Evolutionary conservation across 306 rosid genomes (phyloP).

Genomic region (Vigna nakashimae): DNA sequence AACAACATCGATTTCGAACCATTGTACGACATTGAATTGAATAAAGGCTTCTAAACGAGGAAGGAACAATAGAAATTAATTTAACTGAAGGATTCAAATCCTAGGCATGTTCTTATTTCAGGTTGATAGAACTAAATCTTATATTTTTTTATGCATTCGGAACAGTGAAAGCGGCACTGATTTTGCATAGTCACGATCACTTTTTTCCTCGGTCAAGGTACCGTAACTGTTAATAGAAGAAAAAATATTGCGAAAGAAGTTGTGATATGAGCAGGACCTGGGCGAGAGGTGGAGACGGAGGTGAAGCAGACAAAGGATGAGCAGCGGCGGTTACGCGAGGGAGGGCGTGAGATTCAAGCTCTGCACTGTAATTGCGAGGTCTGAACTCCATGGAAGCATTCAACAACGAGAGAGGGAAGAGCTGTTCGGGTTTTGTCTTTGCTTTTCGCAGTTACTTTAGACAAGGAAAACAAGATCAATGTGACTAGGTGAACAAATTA

Average conservation of each 20-base stretch:
- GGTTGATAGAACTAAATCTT: neutral
- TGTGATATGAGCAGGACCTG: constrained; percentile 55
- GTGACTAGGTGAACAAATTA: neutral
- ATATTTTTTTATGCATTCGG: neutral
- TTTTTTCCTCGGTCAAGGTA: constrained; percentile 40
- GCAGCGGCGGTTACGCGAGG: constrained; percentile 59
- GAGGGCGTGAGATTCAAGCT: constrained; percentile 64
- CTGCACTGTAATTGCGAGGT: constrained; percentile 71
- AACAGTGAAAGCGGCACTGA: constrained; percentile 1
- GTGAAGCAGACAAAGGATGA: constrained; percentile 66
- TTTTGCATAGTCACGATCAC: neutral
- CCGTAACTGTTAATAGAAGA: neutral
- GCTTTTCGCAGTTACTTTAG: no score
- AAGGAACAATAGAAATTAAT: neutral
- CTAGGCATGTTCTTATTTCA: constrained; percentile 21
- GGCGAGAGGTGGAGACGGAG: constrained; percentile 41
- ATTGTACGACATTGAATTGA: neutral
- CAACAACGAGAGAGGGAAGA: neutral
- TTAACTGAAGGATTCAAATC: neutral
- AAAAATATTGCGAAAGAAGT: neutral
- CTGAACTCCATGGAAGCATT: constrained; percentile 79
- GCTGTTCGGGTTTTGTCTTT: neutral
- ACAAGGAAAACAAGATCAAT: neutral
- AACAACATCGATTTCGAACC: constrained; percentile 24
- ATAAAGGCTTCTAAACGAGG: constrained; percentile 13